Conservation (phyloP, 2,329 filamentous ascomycete species). For the Aspergillus uvarum region DNA sequence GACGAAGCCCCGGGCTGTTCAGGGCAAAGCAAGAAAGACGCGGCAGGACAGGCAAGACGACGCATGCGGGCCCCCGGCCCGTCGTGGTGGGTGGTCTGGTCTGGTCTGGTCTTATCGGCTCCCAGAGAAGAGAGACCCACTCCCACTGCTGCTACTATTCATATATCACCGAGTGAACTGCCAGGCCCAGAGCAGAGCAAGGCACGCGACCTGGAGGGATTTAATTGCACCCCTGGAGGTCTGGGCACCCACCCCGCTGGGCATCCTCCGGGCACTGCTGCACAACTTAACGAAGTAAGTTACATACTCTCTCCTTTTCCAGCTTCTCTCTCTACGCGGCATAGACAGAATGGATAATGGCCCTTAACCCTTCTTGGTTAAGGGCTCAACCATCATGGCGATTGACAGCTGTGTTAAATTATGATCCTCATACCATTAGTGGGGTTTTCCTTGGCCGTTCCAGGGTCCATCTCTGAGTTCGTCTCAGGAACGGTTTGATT, state of each 20-base stretch:
- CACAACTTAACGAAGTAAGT: too few relatives aligned
- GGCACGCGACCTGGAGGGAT: background rate
- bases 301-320: too few relatives aligned
- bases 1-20: conserved; percentile 6
- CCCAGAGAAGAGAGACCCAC: background rate
- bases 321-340: too few relatives aligned
- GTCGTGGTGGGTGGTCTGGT: conserved; percentile 2
- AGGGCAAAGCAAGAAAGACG: conserved; percentile 3
- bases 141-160: conserved; percentile 1
- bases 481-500: background rate
- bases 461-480: background rate
- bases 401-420: background rate
- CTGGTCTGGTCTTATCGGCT: conserved; percentile 10
- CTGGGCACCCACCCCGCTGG: too few relatives aligned
- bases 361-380: background rate
- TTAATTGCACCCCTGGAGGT: too few relatives aligned
- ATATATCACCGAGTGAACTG: background rate
- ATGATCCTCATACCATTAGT: background rate
- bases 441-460: background rate
- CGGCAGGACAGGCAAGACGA: background rate
- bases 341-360: background rate
- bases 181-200: background rate
- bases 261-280: too few relatives aligned
- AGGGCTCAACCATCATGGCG: background rate
- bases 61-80: conserved; percentile 23